Conservation (phyloP, 352 stramenopile genomes). For the Phytopythium cucurbitacearum region DNA sequence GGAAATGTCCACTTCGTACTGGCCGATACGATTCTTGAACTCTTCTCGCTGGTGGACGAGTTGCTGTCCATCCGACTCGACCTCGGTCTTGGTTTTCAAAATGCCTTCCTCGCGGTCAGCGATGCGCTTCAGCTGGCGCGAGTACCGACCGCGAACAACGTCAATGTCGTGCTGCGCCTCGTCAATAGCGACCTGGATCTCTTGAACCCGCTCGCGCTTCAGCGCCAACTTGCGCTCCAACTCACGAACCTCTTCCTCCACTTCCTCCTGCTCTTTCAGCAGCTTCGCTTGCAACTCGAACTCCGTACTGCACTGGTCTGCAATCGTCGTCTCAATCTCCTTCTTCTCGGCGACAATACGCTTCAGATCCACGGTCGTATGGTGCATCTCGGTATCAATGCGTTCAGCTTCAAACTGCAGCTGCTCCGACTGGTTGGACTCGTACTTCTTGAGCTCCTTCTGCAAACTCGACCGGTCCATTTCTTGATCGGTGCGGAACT, state of each 20-base stretch:
- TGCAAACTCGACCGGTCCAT: constrained; percentile 37
- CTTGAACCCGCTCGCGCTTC: constrained; percentile 46
- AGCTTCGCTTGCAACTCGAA: constrained; percentile 46
- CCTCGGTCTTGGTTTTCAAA: constrained; percentile 65
- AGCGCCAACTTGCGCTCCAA: constrained; percentile 63
- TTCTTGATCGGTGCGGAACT: constrained; percentile 74
- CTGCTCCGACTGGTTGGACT: constrained; percentile 63
- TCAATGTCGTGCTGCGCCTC: constrained; percentile 76
- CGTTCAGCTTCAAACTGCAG: constrained; percentile 75
- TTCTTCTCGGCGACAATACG: constrained; percentile 65
- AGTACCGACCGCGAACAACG: constrained; percentile 65
- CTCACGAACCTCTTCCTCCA: constrained; percentile 72
- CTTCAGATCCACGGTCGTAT: constrained; percentile 69
- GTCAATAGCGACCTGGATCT: constrained; percentile 66
- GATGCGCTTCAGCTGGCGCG: constrained; percentile 76
- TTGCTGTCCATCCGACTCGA: constrained; percentile 61
- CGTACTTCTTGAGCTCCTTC: constrained; percentile 59
- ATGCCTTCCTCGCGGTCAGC: constrained; percentile 70
- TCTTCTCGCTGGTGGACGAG: constrained; percentile 49
- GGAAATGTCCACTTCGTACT: constrained; percentile 43
- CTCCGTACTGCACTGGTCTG: constrained; percentile 68
- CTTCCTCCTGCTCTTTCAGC: constrained; percentile 45
- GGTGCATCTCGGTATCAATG: constrained; percentile 71
- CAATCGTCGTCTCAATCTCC: constrained; percentile 77
- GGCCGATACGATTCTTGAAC: constrained; percentile 49